Percentiles rank a stretch among this genome's conserved stretches.
These are phyloP conservation scores for Syzygium grande DNA, from an alignment of 345 rosid species.

Conservation along the genomic window DNA sequence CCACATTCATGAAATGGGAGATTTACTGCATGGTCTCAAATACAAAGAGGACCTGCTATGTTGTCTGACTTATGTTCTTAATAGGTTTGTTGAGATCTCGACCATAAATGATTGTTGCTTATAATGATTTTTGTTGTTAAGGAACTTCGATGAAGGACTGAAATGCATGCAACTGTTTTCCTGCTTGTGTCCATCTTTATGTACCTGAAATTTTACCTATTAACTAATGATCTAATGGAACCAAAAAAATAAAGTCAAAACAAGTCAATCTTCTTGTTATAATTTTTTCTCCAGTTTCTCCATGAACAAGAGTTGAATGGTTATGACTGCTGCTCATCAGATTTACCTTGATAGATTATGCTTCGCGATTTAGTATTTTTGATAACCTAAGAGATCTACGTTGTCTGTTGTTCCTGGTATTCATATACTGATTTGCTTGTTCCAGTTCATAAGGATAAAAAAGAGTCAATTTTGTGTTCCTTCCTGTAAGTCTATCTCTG, in stretches of 20 bases:
- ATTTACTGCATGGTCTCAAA: not conserved
- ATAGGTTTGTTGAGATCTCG: not conserved
- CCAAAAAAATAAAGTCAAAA: not conserved
- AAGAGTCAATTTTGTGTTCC: not conserved
- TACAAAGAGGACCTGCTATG: not conserved
- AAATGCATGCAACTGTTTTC: not conserved
- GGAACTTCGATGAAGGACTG: not conserved
- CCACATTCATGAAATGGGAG: not conserved
- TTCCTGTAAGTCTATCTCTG: not conserved
- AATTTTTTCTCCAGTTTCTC: not conserved
- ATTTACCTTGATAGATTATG: not conserved
- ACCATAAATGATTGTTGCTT: not conserved
- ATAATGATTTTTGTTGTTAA: not conserved
- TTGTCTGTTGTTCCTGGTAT: not conserved
- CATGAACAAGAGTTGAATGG: not conserved
- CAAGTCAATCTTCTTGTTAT: not conserved
- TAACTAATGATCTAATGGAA: not conserved
- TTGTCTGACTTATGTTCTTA: not conserved
- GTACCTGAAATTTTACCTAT: not conserved
- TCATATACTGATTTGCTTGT: not conserved
- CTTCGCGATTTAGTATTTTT: not conserved
- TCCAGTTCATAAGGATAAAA: not conserved
- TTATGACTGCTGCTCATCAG: not conserved
- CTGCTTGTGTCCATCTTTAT: not conserved
- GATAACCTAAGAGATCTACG: not conserved